Evolutionary conservation across 176 grass and related monocot species (phyloP).

Genomic region (Panicum miliaceum): DNA sequence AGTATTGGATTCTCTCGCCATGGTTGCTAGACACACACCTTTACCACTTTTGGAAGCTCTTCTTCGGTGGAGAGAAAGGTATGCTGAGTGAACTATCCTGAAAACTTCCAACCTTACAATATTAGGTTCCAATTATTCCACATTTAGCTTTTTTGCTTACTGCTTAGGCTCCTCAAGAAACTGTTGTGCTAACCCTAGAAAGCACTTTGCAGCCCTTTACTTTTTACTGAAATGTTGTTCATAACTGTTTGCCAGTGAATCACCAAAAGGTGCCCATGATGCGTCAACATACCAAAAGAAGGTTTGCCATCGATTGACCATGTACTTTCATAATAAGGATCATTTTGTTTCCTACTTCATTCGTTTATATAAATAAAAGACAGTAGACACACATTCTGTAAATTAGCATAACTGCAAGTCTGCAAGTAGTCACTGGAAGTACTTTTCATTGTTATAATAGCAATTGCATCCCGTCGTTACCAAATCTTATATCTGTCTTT

Average conservation of each 20-base stretch:
- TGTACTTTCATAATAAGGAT: slow-evolving; percentile 31
- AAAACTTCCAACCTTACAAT: background rate
- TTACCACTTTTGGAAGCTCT: slow-evolving; percentile 97
- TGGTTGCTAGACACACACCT: slow-evolving; percentile 96
- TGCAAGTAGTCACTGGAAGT: slow-evolving; percentile 6
- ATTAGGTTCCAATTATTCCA: slow-evolving; percentile 5
- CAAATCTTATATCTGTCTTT: slow-evolving; percentile 30
- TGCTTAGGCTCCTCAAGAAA: background rate
- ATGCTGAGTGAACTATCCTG: slow-evolving; percentile 6
- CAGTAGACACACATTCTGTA: background rate
- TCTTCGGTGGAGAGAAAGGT: slow-evolving; percentile 99
- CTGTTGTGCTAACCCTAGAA: background rate
- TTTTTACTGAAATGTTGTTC: slow-evolving; percentile 49
- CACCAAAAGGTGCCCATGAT: slow-evolving; percentile 91
- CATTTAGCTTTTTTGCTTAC: slow-evolving; percentile 13
- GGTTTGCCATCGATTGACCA: slow-evolving; percentile 49
- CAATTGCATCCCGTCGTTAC: slow-evolving; percentile 33
- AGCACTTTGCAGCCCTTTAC: slow-evolving; percentile 2
- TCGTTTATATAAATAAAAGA: slow-evolving; percentile 18
- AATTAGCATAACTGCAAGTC: background rate
- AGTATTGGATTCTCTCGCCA: slow-evolving; percentile 96
- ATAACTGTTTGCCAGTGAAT: slow-evolving; percentile 68
- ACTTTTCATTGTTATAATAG: slow-evolving; percentile 13
- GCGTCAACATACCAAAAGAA: slow-evolving; percentile 97
- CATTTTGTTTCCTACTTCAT: slow-evolving; percentile 25